Evolutionary conservation across 192 early-diverging fungal genomes (phyloP).

Genomic region (Coemansia furcata): DNA sequence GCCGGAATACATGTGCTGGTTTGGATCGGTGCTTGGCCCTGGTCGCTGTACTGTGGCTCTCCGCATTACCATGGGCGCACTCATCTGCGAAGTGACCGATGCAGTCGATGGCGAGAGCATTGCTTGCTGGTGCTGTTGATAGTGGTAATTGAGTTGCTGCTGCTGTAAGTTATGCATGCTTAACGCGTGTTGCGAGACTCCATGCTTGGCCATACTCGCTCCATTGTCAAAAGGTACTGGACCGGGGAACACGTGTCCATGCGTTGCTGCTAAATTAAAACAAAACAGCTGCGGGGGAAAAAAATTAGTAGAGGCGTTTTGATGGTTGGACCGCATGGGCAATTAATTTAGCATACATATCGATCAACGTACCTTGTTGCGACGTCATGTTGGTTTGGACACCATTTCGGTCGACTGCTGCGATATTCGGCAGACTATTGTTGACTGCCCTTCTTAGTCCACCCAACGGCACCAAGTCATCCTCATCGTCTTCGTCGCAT

Average conservation of each 20-base stretch:
- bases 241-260: not conserved
- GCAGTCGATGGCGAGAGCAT: not conserved
- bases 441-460: slow-evolving; percentile 21
- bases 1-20: not conserved
- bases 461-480: slow-evolving; percentile 35
- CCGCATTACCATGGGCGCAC: not conserved
- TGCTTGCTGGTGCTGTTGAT: slow-evolving; percentile 1
- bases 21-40: not conserved
- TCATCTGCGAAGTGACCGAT: not conserved
- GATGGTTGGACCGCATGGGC: not conserved
- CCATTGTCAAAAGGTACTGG: not conserved
- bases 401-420: not conserved
- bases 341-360: not conserved
- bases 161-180: slow-evolving; percentile 5
- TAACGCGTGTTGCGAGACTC: not conserved
- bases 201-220: not conserved
- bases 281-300: not conserved
- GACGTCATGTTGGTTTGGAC: not conserved
- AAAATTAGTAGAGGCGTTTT: not conserved
- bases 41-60: not conserved
- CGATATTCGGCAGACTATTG: not conserved
- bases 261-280: not conserved
- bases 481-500: slow-evolving; percentile 23
- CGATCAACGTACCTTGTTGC: not conserved
- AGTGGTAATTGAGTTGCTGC: slow-evolving; percentile 9